Evolutionary conservation across 495 filamentous ascomycete genomes (phyloP).

Genomic region (Aspergillus ellipticus): DNA sequence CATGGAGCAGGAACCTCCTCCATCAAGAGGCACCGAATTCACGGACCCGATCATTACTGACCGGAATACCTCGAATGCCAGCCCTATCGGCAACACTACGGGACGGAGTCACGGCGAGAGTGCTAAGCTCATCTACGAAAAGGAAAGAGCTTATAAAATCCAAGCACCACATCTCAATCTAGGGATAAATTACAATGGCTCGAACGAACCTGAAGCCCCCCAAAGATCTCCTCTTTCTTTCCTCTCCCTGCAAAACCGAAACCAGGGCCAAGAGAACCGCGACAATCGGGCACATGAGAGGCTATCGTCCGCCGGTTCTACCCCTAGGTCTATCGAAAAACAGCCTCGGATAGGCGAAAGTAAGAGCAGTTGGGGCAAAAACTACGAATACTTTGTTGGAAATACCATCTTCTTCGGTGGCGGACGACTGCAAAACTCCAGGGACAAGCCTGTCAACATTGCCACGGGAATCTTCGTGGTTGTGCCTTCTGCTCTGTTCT

Average conservation of each 20-base stretch:
- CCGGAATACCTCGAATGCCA: slow-evolving; percentile 68
- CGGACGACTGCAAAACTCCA: slow-evolving; percentile 82
- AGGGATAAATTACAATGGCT: slow-evolving; percentile 49
- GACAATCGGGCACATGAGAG: slow-evolving; percentile 67
- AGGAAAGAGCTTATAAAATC: slow-evolving; percentile 42
- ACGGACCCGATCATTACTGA: slow-evolving; percentile 63
- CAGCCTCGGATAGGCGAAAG: slow-evolving; percentile 22
- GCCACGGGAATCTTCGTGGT: slow-evolving; percentile 75
- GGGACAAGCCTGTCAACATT: slow-evolving; percentile 87
- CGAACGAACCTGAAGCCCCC: slow-evolving; percentile 48
- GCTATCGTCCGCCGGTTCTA: slow-evolving; percentile 70
- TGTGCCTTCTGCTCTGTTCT: slow-evolving; percentile 76
- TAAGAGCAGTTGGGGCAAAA: slow-evolving; percentile 54
- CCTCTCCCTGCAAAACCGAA: slow-evolving; percentile 52
- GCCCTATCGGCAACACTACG: slow-evolving; percentile 64
- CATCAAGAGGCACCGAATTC: slow-evolving; percentile 74
- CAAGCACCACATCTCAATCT: slow-evolving; percentile 57
- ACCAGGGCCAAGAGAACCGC: slow-evolving; percentile 39
- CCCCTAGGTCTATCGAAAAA: slow-evolving; percentile 50
- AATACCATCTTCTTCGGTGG: slow-evolving; percentile 87
- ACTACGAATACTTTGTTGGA: slow-evolving; percentile 88
- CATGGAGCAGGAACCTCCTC: slow-evolving; percentile 58
- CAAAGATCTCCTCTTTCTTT: slow-evolving; percentile 71
- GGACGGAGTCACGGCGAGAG: slow-evolving; percentile 68
- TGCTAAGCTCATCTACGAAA: slow-evolving; percentile 64